A percentile compares a stretch with the other conserved stretches of the same genome.
Conservation (phyloP, 352 stramenopile genomes). For the Pythium aquatile region DNA sequence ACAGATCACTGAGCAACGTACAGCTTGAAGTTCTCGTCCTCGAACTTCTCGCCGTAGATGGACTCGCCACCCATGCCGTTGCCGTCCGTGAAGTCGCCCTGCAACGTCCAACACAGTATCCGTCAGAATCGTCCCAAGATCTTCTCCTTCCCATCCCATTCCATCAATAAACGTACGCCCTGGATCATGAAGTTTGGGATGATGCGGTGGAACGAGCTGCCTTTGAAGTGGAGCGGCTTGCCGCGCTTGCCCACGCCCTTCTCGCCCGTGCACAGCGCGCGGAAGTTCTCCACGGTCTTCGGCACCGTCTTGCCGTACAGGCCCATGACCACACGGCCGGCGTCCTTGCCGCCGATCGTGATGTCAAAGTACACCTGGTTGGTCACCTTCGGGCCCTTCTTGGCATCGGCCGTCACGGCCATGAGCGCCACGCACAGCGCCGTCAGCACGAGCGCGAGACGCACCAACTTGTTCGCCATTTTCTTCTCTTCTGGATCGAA, state of each 20-base stretch:
- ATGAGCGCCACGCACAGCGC: constrained; percentile 41
- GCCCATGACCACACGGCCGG: constrained; percentile 82
- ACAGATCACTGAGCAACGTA: constrained; percentile 22
- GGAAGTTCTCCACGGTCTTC: constrained; percentile 81
- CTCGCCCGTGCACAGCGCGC: constrained; percentile 67
- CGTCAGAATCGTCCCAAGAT: neutral
- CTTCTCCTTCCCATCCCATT: neutral
- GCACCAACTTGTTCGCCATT: constrained; percentile 61
- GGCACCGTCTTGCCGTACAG: constrained; percentile 85
- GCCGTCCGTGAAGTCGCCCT: constrained; percentile 79
- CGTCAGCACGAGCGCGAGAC: constrained; percentile 23
- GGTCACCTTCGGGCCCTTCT: constrained; percentile 76
- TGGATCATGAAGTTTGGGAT: constrained; percentile 95
- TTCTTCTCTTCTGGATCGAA: constrained; percentile 5
- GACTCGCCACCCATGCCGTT: constrained; percentile 76
- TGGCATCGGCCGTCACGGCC: constrained; percentile 29
- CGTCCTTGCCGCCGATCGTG: constrained; percentile 88
- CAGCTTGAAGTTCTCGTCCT: constrained; percentile 88
- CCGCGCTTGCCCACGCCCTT: constrained; percentile 86
- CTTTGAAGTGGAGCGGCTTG: constrained; percentile 98
- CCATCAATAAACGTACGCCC: constrained; percentile 36
- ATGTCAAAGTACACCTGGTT: constrained; percentile 97
- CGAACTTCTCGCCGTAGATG: constrained; percentile 81
- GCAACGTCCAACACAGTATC: neutral
- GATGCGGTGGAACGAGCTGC: constrained; percentile 95